A percentile compares a stretch with the other conserved stretches of the same genome.
Conservation (phyloP, 371 early-diverging fungal species). For the Batrachochytrium dendrobatidis region DNA sequence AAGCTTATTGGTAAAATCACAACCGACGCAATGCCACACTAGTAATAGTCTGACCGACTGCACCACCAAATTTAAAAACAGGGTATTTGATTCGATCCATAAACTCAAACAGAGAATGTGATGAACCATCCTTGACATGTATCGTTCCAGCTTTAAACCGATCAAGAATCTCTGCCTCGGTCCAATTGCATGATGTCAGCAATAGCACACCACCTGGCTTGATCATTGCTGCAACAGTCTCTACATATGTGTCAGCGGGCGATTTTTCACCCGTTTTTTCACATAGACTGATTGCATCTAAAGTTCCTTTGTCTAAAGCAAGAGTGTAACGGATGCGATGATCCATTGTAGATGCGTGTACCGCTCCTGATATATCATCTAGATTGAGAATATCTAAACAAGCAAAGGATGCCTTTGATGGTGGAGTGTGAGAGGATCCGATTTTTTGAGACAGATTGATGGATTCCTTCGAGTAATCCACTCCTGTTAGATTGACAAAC, state of each 20-base stretch:
- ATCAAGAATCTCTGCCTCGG: constrained; percentile 67
- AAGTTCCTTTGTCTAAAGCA: constrained; percentile 86
- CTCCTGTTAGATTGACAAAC: constrained; percentile 65
- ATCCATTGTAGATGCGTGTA: constrained; percentile 15
- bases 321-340: constrained; percentile 44
- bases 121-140: neutral
- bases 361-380: constrained; percentile 48
- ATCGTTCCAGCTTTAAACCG: constrained; percentile 40
- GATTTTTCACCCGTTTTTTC: neutral
- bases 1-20: no score
- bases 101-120: constrained; percentile 50
- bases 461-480: constrained; percentile 78
- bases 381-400: no score
- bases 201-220: constrained; percentile 56
- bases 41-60: constrained; percentile 73
- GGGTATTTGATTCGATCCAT: constrained; percentile 68
- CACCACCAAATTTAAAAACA: constrained; percentile 82
- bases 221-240: constrained; percentile 31
- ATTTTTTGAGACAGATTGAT: constrained; percentile 57
- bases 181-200: constrained; percentile 93
- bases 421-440: no score
- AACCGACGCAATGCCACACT: constrained; percentile 63
- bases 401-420: no score
- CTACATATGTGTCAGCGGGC: constrained; percentile 18
- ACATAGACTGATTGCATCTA: constrained; percentile 78